Evolutionary conservation across 331 rosid genomes (phyloP).

Genomic region (Acacia concinna): DNA sequence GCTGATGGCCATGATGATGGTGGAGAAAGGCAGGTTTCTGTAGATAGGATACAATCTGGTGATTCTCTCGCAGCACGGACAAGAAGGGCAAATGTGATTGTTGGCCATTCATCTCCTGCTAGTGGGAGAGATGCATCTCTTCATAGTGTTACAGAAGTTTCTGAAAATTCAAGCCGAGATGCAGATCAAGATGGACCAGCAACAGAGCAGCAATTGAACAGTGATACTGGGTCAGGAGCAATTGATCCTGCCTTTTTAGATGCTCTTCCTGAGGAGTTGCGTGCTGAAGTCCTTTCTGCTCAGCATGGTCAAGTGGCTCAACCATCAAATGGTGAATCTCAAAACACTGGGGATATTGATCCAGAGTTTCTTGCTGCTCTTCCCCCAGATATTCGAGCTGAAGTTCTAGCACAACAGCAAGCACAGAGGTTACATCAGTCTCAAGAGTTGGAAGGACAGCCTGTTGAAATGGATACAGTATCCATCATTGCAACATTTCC

Average conservation of each 20-base stretch:
- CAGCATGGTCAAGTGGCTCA: slow-evolving; percentile 90
- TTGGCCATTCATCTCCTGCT: slow-evolving; percentile 66
- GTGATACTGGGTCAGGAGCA: slow-evolving; percentile 82
- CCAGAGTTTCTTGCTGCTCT: slow-evolving; percentile 99
- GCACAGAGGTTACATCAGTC: slow-evolving; percentile 93
- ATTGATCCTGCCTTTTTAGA: slow-evolving; percentile 98
- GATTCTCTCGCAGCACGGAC: slow-evolving; percentile 76
- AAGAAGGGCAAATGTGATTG: slow-evolving; percentile 68
- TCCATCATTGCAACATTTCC: slow-evolving; percentile 99
- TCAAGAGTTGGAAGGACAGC: slow-evolving; percentile 98
- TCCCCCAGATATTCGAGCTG: slow-evolving; percentile 96
- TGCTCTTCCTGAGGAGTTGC: slow-evolving; percentile 98
- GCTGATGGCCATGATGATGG: slow-evolving; percentile 98
- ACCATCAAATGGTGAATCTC: slow-evolving; percentile 70
- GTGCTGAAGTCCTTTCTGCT: slow-evolving; percentile 97
- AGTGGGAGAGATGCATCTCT: slow-evolving; percentile 87
- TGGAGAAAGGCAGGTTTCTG: slow-evolving; percentile 86
- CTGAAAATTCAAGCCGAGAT: slow-evolving; percentile 94
- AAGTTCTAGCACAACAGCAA: slow-evolving; percentile 98
- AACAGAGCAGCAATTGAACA: slow-evolving; percentile 71
- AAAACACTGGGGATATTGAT: slow-evolving; percentile 85
- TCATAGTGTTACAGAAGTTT: slow-evolving; percentile 89
- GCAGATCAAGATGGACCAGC: slow-evolving; percentile 81
- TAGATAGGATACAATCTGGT: slow-evolving; percentile 62
- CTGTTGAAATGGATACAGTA: slow-evolving; percentile 98